Evolutionary conservation across 2,329 filamentous ascomycete genomes (phyloP).

Genomic region (Corynespora cassiicola): DNA sequence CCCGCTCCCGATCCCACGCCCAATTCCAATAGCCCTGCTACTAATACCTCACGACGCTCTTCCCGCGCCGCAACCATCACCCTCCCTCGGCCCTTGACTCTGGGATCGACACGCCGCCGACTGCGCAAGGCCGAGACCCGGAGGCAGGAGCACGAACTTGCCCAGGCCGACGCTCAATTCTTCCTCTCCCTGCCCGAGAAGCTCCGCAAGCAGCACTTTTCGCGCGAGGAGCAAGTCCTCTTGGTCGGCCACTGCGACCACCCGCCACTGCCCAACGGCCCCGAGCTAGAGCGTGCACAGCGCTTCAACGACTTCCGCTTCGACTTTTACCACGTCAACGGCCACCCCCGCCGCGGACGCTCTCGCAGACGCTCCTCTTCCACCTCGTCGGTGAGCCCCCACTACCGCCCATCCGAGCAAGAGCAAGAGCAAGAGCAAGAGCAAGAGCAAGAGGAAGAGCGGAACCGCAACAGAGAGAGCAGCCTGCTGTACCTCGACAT

Average conservation of each 20-base stretch:
- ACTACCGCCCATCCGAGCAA: slow-evolving; percentile 12
- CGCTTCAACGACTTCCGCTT: slow-evolving; percentile 42
- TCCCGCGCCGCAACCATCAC: slow-evolving; percentile 29
- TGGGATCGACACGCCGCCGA: slow-evolving; percentile 27
- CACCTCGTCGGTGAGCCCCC: slow-evolving; percentile 13
- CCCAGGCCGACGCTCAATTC: slow-evolving; percentile 68
- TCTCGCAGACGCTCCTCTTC: slow-evolving; percentile 27
- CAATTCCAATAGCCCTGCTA: slow-evolving; percentile 34
- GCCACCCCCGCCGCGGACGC: slow-evolving; percentile 9
- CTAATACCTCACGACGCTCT: slow-evolving; percentile 27
- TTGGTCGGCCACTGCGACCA: slow-evolving; percentile 62
- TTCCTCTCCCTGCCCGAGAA: slow-evolving; percentile 76
- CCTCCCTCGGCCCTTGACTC: slow-evolving; percentile 25
- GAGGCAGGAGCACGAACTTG: slow-evolving; percentile 41
- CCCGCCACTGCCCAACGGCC: slow-evolving; percentile 25
- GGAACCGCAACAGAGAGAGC: slow-evolving; percentile 25
- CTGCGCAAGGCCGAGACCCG: slow-evolving; percentile 43
- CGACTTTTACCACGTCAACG: slow-evolving; percentile 25
- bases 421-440: slow-evolving; percentile 22
- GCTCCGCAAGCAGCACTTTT: slow-evolving; percentile 73
- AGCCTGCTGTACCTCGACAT: slow-evolving; percentile 35
- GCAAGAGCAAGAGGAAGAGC: slow-evolving; percentile 20
- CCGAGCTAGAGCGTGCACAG: too few relatives aligned
- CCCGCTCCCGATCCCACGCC: too few relatives aligned
- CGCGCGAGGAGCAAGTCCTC: slow-evolving; percentile 72